A percentile compares a stretch with the other conserved stretches of the same genome.
Conservation (phyloP, 495 filamentous ascomycete genomes). For the Acidomyces sp. region DNA sequence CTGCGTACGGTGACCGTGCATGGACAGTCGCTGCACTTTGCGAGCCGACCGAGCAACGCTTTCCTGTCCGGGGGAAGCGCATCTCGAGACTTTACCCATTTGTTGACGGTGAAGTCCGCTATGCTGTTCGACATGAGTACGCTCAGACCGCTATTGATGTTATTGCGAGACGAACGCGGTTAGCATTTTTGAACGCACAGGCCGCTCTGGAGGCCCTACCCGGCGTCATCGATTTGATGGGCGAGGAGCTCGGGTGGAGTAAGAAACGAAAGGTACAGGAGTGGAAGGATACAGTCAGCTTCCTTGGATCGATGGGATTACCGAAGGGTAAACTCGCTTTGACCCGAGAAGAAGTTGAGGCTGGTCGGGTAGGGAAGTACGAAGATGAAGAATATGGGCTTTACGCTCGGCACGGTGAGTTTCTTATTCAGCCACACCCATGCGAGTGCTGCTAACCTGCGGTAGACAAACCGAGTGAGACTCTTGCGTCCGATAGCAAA, state of each 20-base stretch:
- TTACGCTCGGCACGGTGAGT: conserved; percentile 61
- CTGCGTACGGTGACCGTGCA: conserved; percentile 86
- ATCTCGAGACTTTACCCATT: conserved; percentile 80
- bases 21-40: conserved; percentile 89
- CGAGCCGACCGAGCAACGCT: conserved; percentile 66
- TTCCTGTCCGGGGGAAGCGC: conserved; percentile 75
- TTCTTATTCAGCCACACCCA: neutral
- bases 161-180: conserved; percentile 68
- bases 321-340: conserved; percentile 59
- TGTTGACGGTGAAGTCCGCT: conserved; percentile 90
- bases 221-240: conserved; percentile 84
- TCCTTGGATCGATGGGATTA: conserved; percentile 76
- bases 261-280: conserved; percentile 59
- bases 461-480: conserved; percentile 46
- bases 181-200: conserved; percentile 93
- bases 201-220: conserved; percentile 87
- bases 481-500: conserved; percentile 38
- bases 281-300: conserved; percentile 70
- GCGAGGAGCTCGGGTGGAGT: conserved; percentile 75
- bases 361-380: conserved; percentile 43
- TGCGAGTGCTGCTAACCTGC: conserved; percentile 22
- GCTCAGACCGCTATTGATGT: conserved; percentile 91
- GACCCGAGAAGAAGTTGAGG: conserved; percentile 65
- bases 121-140: conserved; percentile 81
- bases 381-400: conserved; percentile 52